Evolutionary conservation across 169 alveolate species (phyloP), one percentile per base, ranked within the genome.

Genomic region (Cystoisospora suis): DNA sequence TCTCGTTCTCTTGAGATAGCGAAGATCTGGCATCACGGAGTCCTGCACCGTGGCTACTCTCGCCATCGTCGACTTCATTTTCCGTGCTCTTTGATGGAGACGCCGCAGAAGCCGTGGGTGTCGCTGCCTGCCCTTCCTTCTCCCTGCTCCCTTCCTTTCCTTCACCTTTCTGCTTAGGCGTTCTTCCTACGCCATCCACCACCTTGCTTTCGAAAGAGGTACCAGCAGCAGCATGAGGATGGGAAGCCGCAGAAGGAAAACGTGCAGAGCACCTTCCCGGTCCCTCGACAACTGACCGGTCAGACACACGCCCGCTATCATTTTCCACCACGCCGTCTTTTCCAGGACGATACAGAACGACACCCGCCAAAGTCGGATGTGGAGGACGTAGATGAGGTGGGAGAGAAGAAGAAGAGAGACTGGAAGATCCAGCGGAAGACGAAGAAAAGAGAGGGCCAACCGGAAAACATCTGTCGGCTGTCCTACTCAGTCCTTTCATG

Each of bases 371-470:
- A 38, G 53, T 32, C 15, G 89, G 81, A 34, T 61, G 80, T 15
- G 61, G 36, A 61, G 91, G 86, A 7, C 91, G 91, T 79, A 87
- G 69, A 77, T 87, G 91, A 7, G 91, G 91, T 9, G 91, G 83
- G 56, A 72, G 83, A 36, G 27, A 72, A 17, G 81, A n/a, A 6
- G 83, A 6, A 6, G 91, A 36, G 49, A 86, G 36, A 36, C 91
- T 38, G n/a, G 59, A 9, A 53, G 75, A 17, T 85, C 81, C 7
- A 65, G 70, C 53, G 87, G 59, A 85, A 5, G 47, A 65, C 44
- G 91, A 45, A 23, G 86, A 77, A n/a, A 87, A 58, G 70, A 65
- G 83, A 15, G 56, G 58, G 59, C 38, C 61, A 58, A 87, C 59
- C 34, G 38, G 77, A 23, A 75, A 77, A 20, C 42, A 46, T 61